Conservation (phyloP, 805 yeast genomes). For the Wickerhamiella siamensis region DNA sequence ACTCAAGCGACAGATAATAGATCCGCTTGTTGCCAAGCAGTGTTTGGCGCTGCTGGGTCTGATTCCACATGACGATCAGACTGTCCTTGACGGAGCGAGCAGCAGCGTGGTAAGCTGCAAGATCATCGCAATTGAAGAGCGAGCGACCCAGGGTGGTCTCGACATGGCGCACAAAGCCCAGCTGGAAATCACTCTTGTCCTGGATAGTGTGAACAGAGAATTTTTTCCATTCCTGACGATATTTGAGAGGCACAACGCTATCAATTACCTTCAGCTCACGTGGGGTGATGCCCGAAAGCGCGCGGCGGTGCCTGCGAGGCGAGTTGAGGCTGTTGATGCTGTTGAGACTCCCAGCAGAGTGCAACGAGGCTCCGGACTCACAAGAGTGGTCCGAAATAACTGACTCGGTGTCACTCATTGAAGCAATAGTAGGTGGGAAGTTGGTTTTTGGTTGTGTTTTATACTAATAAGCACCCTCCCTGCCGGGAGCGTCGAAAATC, state of each 20-base stretch:
- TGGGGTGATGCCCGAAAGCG: slow-evolving; percentile 83
- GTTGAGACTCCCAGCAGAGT: background rate
- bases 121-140: slow-evolving; percentile 76
- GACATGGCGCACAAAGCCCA: slow-evolving; percentile 65
- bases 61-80: slow-evolving; percentile 75
- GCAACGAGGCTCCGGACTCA: background rate
- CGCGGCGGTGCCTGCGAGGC: slow-evolving; percentile 30
- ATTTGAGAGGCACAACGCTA: slow-evolving; percentile 61
- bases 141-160: slow-evolving; percentile 88
- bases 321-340: background rate
- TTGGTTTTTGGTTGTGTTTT: too few species aligned
- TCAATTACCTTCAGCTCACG: slow-evolving; percentile 76
- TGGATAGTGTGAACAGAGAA: slow-evolving; percentile 40
- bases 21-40: slow-evolving; percentile 70
- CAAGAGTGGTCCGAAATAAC: background rate
- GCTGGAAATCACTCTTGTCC: slow-evolving; percentile 45
- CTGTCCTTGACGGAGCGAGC: slow-evolving; percentile 67
- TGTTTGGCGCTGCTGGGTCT: slow-evolving; percentile 83
- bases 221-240: slow-evolving; percentile 66
- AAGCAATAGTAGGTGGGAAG: background rate
- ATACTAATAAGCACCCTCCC: too few species aligned
- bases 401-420: background rate
- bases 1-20: slow-evolving; percentile 76
- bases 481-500: too few species aligned
- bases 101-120: slow-evolving; percentile 88